Conservation (phyloP, 192 early-diverging fungal genomes). For the Coemansia sp. region DNA sequence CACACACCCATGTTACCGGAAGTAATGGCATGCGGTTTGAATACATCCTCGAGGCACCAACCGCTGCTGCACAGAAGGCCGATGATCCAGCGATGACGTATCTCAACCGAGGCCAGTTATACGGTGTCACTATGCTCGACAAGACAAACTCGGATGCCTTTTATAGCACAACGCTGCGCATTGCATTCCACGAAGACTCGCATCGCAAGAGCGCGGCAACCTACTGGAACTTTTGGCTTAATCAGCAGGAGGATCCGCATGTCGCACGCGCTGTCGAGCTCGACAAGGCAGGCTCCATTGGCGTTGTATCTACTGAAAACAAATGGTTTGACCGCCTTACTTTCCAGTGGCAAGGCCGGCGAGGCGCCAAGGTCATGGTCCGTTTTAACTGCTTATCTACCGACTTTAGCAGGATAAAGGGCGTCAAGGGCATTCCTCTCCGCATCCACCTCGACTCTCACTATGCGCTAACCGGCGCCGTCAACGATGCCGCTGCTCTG, state of each 20-base stretch:
- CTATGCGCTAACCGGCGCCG: constrained; percentile 13
- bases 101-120: constrained; percentile 69
- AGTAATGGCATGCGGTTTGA: constrained; percentile 34
- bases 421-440: constrained; percentile 74
- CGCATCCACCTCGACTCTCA: constrained; percentile 54
- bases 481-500: constrained; percentile 10
- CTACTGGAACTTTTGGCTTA: constrained; percentile 77
- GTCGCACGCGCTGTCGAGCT: constrained; percentile 65
- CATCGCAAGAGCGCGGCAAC: constrained; percentile 62
- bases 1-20: background rate
- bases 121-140: constrained; percentile 60
- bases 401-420: constrained; percentile 79
- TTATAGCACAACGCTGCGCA: constrained; percentile 58
- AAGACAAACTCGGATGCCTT: constrained; percentile 48
- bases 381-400: constrained; percentile 76
- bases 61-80: constrained; percentile 45
- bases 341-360: constrained; percentile 69
- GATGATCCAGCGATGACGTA: constrained; percentile 67
- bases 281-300: constrained; percentile 59
- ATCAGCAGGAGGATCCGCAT: constrained; percentile 61
- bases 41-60: constrained; percentile 47
- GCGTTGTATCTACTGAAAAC: constrained; percentile 58
- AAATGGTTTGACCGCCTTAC: constrained; percentile 66
- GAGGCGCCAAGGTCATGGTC: constrained; percentile 63
- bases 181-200: constrained; percentile 70